phyloP scores from a whole-genome alignment of 768 basidiomycete genomes.

The Boletus rufocinnamomeus region DNA sequence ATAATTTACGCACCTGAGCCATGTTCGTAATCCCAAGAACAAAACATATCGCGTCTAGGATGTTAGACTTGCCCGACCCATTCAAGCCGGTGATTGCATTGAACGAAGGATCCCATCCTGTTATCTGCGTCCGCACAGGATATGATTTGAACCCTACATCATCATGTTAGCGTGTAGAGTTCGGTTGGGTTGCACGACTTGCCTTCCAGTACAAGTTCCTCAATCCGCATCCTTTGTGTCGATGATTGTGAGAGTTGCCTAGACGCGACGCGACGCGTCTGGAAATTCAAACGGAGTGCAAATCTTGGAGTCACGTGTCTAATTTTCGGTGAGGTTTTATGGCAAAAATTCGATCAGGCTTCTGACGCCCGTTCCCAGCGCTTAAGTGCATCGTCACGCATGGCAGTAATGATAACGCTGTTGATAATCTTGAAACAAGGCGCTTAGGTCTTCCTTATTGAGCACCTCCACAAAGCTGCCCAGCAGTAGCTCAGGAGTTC shows the following conservation, averaged over 20 bases:
- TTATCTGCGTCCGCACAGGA: conserved; percentile 92
- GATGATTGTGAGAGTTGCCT: not conserved
- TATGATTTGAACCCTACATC: conserved; percentile 92
- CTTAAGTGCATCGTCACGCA: conserved; percentile 1
- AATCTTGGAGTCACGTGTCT: conserved; percentile 22
- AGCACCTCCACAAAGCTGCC: not conserved
- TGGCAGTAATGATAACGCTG: not conserved
- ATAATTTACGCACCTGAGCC: conserved; percentile 60
- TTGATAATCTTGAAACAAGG: not conserved
- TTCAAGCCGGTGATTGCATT: conserved; percentile 97
- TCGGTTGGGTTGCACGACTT: conserved; percentile 1
- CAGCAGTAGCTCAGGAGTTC: not conserved
- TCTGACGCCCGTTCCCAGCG: conserved; percentile 17
- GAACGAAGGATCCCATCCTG: conserved; percentile 97
- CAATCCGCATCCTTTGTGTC: conserved; percentile 75
- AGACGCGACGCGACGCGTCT: conserved; percentile 37
- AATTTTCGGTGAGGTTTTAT: not conserved
- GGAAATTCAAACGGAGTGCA: conserved; percentile 28
- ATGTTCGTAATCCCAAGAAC: conserved; percentile 98
- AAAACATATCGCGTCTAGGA: conserved; percentile 98
- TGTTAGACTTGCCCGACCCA: conserved; percentile 98
- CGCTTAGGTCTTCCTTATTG: not conserved
- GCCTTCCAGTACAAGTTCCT: conserved; percentile 95
- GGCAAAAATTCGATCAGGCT: conserved; percentile 2
- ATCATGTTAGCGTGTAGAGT: conserved; percentile 4